Evolutionary conservation across 2,329 filamentous ascomycete species (phyloP).

Genomic region (Colletotrichum theobromicola): DNA sequence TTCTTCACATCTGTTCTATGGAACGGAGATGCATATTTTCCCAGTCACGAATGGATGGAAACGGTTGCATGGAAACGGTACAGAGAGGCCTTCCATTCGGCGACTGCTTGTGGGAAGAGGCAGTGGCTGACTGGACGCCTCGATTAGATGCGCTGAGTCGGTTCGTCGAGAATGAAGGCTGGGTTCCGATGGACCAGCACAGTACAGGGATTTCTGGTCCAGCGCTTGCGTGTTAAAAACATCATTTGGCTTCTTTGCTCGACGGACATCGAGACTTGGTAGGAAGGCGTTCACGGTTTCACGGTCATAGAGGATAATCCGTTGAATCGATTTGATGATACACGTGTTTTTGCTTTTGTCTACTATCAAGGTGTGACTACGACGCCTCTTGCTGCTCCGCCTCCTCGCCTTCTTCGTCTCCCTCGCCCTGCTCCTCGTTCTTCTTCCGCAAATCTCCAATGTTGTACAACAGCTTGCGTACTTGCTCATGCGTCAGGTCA

Average conservation of each 20-base stretch:
- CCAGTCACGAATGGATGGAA: conserved; percentile 21
- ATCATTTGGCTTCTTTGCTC: conserved; percentile 19
- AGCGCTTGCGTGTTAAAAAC: conserved; percentile 12
- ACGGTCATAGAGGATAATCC: conserved; percentile 22
- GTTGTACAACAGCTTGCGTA: conserved; percentile 49
- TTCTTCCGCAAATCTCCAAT: conserved; percentile 55
- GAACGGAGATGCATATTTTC: conserved; percentile 21
- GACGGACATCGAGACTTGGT: conserved; percentile 23
- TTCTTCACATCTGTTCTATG: conserved; percentile 11
- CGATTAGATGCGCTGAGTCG: conserved; percentile 13
- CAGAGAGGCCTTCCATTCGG: not conserved
- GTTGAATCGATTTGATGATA: conserved; percentile 21
- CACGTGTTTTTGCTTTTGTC: not conserved
- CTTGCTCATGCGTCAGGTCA: conserved; percentile 41
- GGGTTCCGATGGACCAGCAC: conserved; percentile 3
- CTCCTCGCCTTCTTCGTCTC: conserved; percentile 27
- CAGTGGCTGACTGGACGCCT: not conserved
- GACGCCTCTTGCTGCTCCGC: not conserved
- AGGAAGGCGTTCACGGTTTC: conserved; percentile 16
- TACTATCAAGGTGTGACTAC: not conserved
- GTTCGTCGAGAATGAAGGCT: conserved; percentile 19
- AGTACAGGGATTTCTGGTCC: conserved; percentile 15
- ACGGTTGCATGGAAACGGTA: conserved; percentile 18
- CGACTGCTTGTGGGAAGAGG: not conserved
- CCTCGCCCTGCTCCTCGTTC: conserved; percentile 26